Base-by-base conservation (phyloP, 176 grass and related monocot genomes). In the Carex kokanica region DNA sequence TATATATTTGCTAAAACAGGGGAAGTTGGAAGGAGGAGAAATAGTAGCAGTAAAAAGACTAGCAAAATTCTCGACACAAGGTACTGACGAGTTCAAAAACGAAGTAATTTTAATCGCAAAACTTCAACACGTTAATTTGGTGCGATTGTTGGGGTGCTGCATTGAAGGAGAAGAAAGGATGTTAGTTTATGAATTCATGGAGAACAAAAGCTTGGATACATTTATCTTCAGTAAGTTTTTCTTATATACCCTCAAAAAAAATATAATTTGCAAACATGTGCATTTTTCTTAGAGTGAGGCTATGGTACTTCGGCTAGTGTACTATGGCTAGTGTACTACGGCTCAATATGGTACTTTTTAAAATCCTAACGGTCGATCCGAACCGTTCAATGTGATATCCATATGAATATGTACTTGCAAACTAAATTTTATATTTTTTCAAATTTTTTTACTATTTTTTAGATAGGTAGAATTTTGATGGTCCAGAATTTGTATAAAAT, bases 161-260 rank as follows among this genome's bases (percentile, higher is more conserved):
- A 54, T 88, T 79, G 88, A 98, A 40, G 90, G 92, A 36, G 92
- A 94, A 83, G 95, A 98, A 82, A 89, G 90, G 84, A 91, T 98
- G n/a, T 34, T 98, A 71, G 84, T 98, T 14, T 98, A 94, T 79
- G 92, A 98, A 80, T 94, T 91, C 90, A 94, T 98, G 95, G 82
- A 89, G 41, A 93, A 94, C 79, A 92, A 87, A 81, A 98, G 95
- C 85, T 86, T 98, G 59, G 88, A 98, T 81, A 84, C 17, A 51
- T 85, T 98, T 18, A 92, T 98, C 62, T 98, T 98, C 16, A 84
- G 95, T 94, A 83, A 60, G 64, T 84, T 61, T 40, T 27, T 63
- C 17, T 73, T 31, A 13, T 58, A 31, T 84, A 69, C 12, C 16
- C 23, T 77, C 20, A 2, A 41, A 45, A 4, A 14, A 12, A 17